Conservation (phyloP, 169 alveolate species). For the Theileria sp. region DNA sequence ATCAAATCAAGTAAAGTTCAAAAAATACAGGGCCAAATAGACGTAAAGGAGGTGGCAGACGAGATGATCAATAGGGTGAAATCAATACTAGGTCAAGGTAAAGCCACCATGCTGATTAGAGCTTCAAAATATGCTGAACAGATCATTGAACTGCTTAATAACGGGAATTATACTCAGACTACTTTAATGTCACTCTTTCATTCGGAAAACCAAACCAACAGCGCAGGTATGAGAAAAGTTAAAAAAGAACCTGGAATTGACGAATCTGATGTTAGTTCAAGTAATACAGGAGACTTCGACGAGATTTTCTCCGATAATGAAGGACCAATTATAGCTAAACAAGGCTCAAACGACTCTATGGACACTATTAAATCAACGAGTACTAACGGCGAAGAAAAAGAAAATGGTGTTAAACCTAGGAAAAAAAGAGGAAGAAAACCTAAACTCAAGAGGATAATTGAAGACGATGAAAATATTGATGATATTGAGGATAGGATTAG, state of each 20-base stretch:
- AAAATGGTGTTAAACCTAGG: background rate
- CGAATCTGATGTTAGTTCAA: background rate
- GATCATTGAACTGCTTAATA: constrained; percentile 32
- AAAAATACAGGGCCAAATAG: constrained; percentile 4
- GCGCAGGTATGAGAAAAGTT: background rate
- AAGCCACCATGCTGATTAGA: constrained; percentile 30
- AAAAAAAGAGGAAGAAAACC: background rate
- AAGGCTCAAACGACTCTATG: background rate
- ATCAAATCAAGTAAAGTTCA: constrained; percentile 24
- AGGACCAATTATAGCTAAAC: background rate
- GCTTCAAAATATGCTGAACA: constrained; percentile 34
- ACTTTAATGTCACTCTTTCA: background rate
- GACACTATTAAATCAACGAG: background rate
- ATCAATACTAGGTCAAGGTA: constrained; percentile 50
- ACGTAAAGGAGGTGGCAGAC: constrained; percentile 47
- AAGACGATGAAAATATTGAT: background rate
- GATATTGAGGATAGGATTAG: background rate
- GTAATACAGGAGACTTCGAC: background rate
- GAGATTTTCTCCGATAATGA: background rate
- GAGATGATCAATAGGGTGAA: constrained; percentile 30
- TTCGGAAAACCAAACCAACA: constrained; percentile 1
- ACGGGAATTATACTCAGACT: constrained; percentile 6
- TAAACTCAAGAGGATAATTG: background rate
- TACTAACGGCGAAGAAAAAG: background rate
- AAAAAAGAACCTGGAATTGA: background rate